These are phyloP conservation scores for Daldinia loculata DNA, from an alignment of 495 filamentous ascomycete genomes.

Conservation along the genomic window DNA sequence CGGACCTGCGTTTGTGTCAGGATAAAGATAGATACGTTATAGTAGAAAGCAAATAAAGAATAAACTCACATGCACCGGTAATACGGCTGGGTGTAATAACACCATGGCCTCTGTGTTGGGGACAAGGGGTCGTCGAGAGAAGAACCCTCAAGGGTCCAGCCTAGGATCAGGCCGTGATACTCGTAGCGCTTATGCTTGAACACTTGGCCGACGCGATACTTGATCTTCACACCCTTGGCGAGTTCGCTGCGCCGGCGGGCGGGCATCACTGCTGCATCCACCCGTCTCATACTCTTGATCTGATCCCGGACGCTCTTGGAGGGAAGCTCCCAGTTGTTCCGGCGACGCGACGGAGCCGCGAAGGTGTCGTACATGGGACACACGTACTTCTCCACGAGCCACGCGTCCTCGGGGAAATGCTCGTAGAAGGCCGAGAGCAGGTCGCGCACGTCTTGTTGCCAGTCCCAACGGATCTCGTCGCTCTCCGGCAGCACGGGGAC, in stretches of 20 bases:
- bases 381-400: conserved; percentile 71
- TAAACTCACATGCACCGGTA: conserved; percentile 50
- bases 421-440: conserved; percentile 73
- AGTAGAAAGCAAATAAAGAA: conserved; percentile 7
- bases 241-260: conserved; percentile 45
- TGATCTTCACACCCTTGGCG: conserved; percentile 37
- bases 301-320: conserved; percentile 45
- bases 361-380: conserved; percentile 63
- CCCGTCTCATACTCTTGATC: conserved; percentile 43
- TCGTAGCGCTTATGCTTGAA: conserved; percentile 84
- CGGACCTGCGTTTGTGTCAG: conserved; percentile 59
- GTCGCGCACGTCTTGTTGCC: conserved; percentile 61
- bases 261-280: conserved; percentile 29
- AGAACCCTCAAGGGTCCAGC: conserved; percentile 73
- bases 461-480: conserved; percentile 49
- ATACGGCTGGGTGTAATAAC: conserved; percentile 43
- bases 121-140: conserved; percentile 36
- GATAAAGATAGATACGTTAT: conserved; percentile 11
- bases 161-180: conserved; percentile 82
- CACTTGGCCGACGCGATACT: conserved; percentile 81
- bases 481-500: conserved; percentile 51
- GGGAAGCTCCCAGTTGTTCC: conserved; percentile 44
- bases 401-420: conserved; percentile 73
- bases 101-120: conserved; percentile 30
- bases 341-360: conserved; percentile 34